Evolutionary conservation across 805 yeast species (phyloP), one percentile per base, ranked within the genome.

Genomic region (Saturnispora quitensis): DNA sequence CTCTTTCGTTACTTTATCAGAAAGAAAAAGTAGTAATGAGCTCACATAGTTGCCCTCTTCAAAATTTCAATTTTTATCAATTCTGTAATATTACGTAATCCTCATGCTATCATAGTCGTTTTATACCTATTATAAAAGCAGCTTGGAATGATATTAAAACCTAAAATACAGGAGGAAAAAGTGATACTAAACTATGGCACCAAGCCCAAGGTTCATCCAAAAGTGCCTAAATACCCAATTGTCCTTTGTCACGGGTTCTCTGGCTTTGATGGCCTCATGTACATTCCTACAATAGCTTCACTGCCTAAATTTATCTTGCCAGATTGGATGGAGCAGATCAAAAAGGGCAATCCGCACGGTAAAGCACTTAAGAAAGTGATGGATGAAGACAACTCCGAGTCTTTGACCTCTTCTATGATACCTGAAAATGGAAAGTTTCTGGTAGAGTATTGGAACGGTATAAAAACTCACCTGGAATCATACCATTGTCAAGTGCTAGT

Each of bases 371-470:
- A 45, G 7, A 35, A 36, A n/a, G 51, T 52, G 6, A 47, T 52
- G 44, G 50, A 55, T 18, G 48, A 53, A 5, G 56, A 54, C 28
- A 54, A 54, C 35, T 40, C 31, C 35, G 22, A 28, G 17, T 22
- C 27, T 9, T 13, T 43, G 35, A 18, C 49, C 17, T 43, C 34
- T 17, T 17, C 35, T 18, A 28, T 20, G 12, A 46, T 35, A 15
- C 18, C 42, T 5, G 54, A 49, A 20, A 50, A 56, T 4, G 69
- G 71, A 9, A 68, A 76, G 6, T 59, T 72, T 15, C 68, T 72
- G 42, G 67, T 87, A 24, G 84, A 84, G 53, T 89, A 90, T 62
- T 90, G 96, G 95, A 74, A 76, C 53, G 97, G 97, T 1, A 80
- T 90, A 24, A 78, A 78, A 55, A 76, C 77, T 33, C 80, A 80